phyloP scores from a whole-genome alignment of 768 basidiomycete species.

The Mycena sanguinolenta region DNA sequence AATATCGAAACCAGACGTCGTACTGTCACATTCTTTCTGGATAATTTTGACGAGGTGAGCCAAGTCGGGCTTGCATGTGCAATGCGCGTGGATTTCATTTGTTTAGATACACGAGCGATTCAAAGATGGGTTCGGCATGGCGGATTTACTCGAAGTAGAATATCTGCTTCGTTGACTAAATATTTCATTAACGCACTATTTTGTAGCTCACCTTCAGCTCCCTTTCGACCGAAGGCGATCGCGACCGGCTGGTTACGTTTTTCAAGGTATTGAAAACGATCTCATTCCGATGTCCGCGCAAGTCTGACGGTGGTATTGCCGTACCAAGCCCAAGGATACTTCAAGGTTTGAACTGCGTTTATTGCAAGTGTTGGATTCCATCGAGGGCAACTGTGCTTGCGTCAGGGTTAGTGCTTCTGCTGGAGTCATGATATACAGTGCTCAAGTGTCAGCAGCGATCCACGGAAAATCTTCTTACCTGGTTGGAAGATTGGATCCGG shows the following conservation, averaged over 20 bases:
- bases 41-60: conserved; percentile 60
- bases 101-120: conserved; percentile 29
- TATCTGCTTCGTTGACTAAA: conserved; percentile 5
- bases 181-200: conserved; percentile 17
- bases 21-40: conserved; percentile 62
- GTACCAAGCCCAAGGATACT: conserved; percentile 22
- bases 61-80: neutral
- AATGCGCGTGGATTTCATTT: conserved; percentile 29
- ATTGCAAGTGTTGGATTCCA: conserved; percentile 21
- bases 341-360: conserved; percentile 22
- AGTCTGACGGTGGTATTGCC: neutral
- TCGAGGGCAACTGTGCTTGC: conserved; percentile 19
- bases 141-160: conserved; percentile 27
- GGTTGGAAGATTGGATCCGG: conserved; percentile 20
- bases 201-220: conserved; percentile 17
- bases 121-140: conserved; percentile 31
- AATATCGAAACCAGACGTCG: conserved; percentile 61
- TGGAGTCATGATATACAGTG: neutral
- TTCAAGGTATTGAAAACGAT: conserved; percentile 21
- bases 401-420: conserved; percentile 21
- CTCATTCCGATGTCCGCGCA: conserved; percentile 4
- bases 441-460: conserved; percentile 8
- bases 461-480: conserved; percentile 16
- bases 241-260: conserved; percentile 23
- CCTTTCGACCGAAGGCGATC: conserved; percentile 27